A percentile compares a stretch with the other conserved stretches of the same genome.
These are phyloP conservation scores for Fusarium aywerte DNA, from an alignment of 2,329 filamentous ascomycete species.

Conservation along the genomic window DNA sequence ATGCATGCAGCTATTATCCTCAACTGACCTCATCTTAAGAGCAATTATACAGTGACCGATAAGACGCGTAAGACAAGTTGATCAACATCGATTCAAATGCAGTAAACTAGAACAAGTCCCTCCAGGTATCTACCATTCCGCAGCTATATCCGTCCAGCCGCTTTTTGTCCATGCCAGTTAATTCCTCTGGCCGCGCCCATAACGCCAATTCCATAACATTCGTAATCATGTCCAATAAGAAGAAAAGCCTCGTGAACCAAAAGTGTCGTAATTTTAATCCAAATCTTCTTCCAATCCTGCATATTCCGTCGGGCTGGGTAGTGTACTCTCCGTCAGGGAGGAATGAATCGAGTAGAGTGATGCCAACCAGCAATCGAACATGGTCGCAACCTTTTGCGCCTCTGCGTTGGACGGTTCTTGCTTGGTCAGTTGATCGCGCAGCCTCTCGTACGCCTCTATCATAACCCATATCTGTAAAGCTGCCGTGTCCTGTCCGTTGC, in stretches of 20 bases:
- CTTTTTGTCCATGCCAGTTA: slow-evolving; percentile 25
- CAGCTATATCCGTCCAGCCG: slow-evolving; percentile 29
- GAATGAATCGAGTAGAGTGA: slow-evolving; percentile 60
- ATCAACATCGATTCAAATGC: slow-evolving; percentile 1
- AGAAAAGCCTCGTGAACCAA: slow-evolving; percentile 11
- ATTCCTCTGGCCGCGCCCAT: slow-evolving; percentile 25
- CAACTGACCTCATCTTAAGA: background rate
- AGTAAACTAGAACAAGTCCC: slow-evolving; percentile 8
- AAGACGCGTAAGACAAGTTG: background rate
- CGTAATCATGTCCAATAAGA: slow-evolving; percentile 5
- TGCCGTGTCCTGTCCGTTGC: slow-evolving; percentile 50
- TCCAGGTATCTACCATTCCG: slow-evolving; percentile 30
- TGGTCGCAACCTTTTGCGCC: slow-evolving; percentile 45
- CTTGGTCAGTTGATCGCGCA: slow-evolving; percentile 58
- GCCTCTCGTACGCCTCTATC: slow-evolving; percentile 68
- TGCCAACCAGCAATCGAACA: slow-evolving; percentile 64
- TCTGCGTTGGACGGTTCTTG: slow-evolving; percentile 51
- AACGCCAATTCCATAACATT: slow-evolving; percentile 29
- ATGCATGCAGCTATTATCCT: background rate
- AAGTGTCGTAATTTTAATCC: slow-evolving; percentile 31
- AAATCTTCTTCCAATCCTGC: slow-evolving; percentile 44
- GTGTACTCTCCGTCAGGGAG: slow-evolving; percentile 41
- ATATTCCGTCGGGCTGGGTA: slow-evolving; percentile 47
- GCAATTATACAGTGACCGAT: background rate
- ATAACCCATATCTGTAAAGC: slow-evolving; percentile 65